Evolutionary conservation across 2,329 filamentous ascomycete genomes (phyloP).

Genomic region (Trichoderma endophyticum): DNA sequence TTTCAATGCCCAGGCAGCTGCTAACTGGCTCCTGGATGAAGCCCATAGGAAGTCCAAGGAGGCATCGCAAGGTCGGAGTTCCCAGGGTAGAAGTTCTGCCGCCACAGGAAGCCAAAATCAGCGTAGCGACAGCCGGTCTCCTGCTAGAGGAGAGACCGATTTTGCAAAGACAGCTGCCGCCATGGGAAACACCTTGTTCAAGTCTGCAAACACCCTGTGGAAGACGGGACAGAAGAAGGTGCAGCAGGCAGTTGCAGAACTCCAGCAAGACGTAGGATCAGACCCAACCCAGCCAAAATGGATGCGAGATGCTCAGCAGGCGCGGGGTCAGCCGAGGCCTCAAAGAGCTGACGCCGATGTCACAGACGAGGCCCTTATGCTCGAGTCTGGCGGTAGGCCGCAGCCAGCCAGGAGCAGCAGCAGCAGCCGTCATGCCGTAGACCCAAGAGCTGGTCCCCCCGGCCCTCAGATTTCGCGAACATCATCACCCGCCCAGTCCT

Average conservation of each 20-base stretch:
- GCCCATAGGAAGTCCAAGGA: constrained; percentile 81
- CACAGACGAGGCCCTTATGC: constrained; percentile 74
- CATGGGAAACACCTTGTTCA: constrained; percentile 79
- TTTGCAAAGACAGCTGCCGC: constrained; percentile 77
- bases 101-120: constrained; percentile 33
- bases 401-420: constrained; percentile 36
- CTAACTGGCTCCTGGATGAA: constrained; percentile 85
- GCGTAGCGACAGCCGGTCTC: constrained; percentile 52
- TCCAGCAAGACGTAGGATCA: constrained; percentile 56
- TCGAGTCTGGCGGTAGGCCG: constrained; percentile 64
- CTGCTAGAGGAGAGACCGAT: constrained; percentile 61
- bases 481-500: constrained; percentile 48
- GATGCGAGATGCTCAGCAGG: constrained; percentile 75
- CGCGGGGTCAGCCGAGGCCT: constrained; percentile 34
- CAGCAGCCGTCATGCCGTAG: constrained; percentile 27
- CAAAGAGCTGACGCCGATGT: constrained; percentile 35
- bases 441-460: constrained; percentile 28
- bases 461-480: constrained; percentile 42
- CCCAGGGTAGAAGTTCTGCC: constrained; percentile 26
- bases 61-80: constrained; percentile 57
- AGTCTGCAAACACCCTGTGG: constrained; percentile 93
- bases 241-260: constrained; percentile 86
- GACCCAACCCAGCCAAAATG: constrained; percentile 86
- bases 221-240: constrained; percentile 91
- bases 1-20: constrained; percentile 78